Percentiles rank a stretch among this genome's conserved stretches.
phyloP scores from a whole-genome alignment of 2,329 filamentous ascomycete species.

The Aspergillus pseudoviridinutans region DNA sequence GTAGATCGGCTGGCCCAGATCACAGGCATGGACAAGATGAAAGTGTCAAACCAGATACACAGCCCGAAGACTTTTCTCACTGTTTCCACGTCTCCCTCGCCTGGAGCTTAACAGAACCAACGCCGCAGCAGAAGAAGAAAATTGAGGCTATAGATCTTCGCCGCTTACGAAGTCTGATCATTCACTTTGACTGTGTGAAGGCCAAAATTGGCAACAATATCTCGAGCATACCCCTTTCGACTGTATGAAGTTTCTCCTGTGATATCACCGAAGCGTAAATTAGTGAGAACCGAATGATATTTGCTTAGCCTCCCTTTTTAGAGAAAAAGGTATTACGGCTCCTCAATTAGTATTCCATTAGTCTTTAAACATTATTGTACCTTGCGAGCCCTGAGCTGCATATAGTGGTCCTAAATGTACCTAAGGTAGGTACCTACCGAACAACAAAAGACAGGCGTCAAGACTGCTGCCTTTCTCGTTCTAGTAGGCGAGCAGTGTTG shows the following conservation, averaged over 20 bases:
- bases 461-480: too few relatives aligned
- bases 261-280: not conserved
- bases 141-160: slow-evolving; percentile 21
- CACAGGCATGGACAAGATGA: not conserved
- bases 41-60: not conserved
- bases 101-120: slow-evolving; percentile 65
- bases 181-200: slow-evolving; percentile 62
- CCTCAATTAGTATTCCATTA: not conserved
- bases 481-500: too few relatives aligned
- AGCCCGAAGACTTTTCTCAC: slow-evolving; percentile 42
- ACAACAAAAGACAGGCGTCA: too few relatives aligned
- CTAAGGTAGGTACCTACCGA: too few relatives aligned
- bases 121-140: slow-evolving; percentile 37
- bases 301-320: not conserved
- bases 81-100: slow-evolving; percentile 87
- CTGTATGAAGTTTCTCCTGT: slow-evolving; percentile 9
- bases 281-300: not conserved
- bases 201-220: slow-evolving; percentile 71
- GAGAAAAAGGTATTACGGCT: not conserved
- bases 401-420: too few relatives aligned
- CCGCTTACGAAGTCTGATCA: slow-evolving; percentile 39
- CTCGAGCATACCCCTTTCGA: slow-evolving; percentile 28
- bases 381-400: too few relatives aligned
- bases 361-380: not conserved
- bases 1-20: not conserved